Percentiles rank a stretch among this genome's conserved stretches.
These are phyloP conservation scores for Euryodendron excelsum DNA, from an alignment of 148 eudicot species.

Conservation along the genomic window DNA sequence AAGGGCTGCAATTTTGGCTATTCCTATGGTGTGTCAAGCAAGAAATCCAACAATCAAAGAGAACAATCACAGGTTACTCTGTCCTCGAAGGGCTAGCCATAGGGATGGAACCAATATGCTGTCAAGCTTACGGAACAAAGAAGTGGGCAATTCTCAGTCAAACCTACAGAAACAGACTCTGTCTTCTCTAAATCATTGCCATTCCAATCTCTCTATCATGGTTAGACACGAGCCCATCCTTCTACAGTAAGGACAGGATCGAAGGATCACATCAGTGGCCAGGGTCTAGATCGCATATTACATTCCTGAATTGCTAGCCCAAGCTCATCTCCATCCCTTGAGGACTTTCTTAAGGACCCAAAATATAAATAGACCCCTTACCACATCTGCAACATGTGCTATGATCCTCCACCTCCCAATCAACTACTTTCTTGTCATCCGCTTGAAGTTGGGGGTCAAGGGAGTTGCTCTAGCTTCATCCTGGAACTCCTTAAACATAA, in stretches of 20 bases:
- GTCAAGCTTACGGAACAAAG: conserved; percentile 41
- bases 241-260: conserved; percentile 32
- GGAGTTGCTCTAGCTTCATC: conserved; percentile 50
- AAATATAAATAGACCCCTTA: conserved; percentile 33
- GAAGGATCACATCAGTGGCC: conserved; percentile 30
- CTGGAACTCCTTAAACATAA: conserved; percentile 33
- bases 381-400: conserved; percentile 28
- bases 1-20: background rate
- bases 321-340: conserved; percentile 41
- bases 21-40: background rate
- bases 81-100: conserved; percentile 35
- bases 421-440: conserved; percentile 30
- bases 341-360: conserved; percentile 43
- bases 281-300: conserved; percentile 31
- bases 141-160: conserved; percentile 22
- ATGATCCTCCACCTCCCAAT: conserved; percentile 41
- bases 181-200: conserved; percentile 29
- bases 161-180: conserved; percentile 33
- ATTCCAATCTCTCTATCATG: conserved; percentile 42
- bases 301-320: conserved; percentile 43
- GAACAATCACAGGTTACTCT: conserved; percentile 27
- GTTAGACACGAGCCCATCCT: conserved; percentile 41
- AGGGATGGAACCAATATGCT: conserved; percentile 46
- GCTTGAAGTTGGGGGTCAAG: conserved; percentile 38
- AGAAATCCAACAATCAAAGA: background rate